These are phyloP conservation scores for Arthrobotrys entomopaga DNA, from an alignment of 2,329 filamentous ascomycete species.

Conservation along the genomic window DNA sequence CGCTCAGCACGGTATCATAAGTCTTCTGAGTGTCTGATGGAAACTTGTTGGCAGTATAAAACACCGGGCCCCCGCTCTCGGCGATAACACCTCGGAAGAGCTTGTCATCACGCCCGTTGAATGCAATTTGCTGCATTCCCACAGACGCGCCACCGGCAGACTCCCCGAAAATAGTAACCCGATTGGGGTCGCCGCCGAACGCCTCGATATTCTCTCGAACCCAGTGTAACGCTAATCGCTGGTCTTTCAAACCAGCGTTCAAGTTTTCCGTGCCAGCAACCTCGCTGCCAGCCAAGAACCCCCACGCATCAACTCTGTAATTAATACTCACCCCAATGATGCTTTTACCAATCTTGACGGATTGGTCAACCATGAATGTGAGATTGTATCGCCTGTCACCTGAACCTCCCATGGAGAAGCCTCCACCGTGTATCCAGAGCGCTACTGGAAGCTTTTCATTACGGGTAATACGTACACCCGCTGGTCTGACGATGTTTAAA, in stretches of 20 bases:
- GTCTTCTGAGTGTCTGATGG: slow-evolving; percentile 68
- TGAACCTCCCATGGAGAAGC: slow-evolving; percentile 66
- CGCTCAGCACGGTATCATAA: slow-evolving; percentile 71
- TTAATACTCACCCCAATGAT: slow-evolving; percentile 69
- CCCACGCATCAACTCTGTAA: slow-evolving; percentile 67
- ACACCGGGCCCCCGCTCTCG: slow-evolving; percentile 66
- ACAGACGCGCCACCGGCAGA: slow-evolving; percentile 67
- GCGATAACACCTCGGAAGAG: slow-evolving; percentile 68
- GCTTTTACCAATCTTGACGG: slow-evolving; percentile 67
- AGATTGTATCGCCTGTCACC: slow-evolving; percentile 72
- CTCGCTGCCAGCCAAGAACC: slow-evolving; percentile 66
- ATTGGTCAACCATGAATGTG: slow-evolving; percentile 69
- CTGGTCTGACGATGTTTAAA: slow-evolving; percentile 60
- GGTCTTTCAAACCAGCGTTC: slow-evolving; percentile 74
- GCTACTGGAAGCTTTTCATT: slow-evolving; percentile 59
- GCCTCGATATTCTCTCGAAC: slow-evolving; percentile 69
- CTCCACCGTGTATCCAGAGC: slow-evolving; percentile 64
- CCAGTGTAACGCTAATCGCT: slow-evolving; percentile 71
- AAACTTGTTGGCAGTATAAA: slow-evolving; percentile 69
- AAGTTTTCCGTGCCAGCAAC: slow-evolving; percentile 63
- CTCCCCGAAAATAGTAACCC: slow-evolving; percentile 74
- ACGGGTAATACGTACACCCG: slow-evolving; percentile 6
- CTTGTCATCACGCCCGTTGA: slow-evolving; percentile 67
- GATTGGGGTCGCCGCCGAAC: slow-evolving; percentile 71
- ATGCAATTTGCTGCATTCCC: slow-evolving; percentile 67